A percentile compares a stretch with the other conserved stretches of the same genome.
phyloP scores from a whole-genome alignment of 371 early-diverging fungal genomes.

The Caulochytrium protostelioides region DNA sequence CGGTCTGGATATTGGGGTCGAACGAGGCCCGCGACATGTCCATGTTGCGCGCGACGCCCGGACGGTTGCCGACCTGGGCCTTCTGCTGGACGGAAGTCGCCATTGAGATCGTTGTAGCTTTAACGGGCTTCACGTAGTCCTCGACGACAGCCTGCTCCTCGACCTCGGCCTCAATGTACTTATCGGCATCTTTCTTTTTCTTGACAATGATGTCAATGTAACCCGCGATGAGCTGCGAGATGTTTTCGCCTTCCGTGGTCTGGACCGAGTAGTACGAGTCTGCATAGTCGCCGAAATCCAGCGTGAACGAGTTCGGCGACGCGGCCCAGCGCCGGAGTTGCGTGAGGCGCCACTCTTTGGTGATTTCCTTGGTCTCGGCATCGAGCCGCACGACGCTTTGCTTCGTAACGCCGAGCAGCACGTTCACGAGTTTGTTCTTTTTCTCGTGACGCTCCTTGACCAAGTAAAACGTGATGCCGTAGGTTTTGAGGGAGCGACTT shows the following conservation, averaged over 20 bases:
- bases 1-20: slow-evolving; percentile 4
- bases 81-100: slow-evolving; percentile 5
- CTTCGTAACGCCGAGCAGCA: slow-evolving; percentile 31
- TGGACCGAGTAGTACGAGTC: slow-evolving; percentile 28
- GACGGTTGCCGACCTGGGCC: slow-evolving; percentile 5
- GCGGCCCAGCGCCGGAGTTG: slow-evolving; percentile 35
- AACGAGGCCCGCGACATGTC: slow-evolving; percentile 1
- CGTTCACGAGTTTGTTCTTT: slow-evolving; percentile 14
- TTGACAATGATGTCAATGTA: slow-evolving; percentile 40
- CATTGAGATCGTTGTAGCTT: slow-evolving; percentile 13
- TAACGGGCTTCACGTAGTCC: slow-evolving; percentile 20
- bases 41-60: slow-evolving; percentile 2
- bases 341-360: slow-evolving; percentile 25
- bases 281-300: slow-evolving; percentile 35
- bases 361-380: slow-evolving; percentile 24
- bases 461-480: slow-evolving; percentile 31
- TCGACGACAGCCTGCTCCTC: slow-evolving; percentile 27
- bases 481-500: slow-evolving; percentile 26
- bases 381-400: slow-evolving; percentile 25
- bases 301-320: slow-evolving; percentile 22
- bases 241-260: slow-evolving; percentile 30
- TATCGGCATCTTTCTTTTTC: slow-evolving; percentile 22
- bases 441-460: slow-evolving; percentile 22
- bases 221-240: slow-evolving; percentile 31
- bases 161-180: slow-evolving; percentile 11